Conservation (phyloP, 1,139 yeast genomes). For the Saccharomyces hybrid region DNA sequence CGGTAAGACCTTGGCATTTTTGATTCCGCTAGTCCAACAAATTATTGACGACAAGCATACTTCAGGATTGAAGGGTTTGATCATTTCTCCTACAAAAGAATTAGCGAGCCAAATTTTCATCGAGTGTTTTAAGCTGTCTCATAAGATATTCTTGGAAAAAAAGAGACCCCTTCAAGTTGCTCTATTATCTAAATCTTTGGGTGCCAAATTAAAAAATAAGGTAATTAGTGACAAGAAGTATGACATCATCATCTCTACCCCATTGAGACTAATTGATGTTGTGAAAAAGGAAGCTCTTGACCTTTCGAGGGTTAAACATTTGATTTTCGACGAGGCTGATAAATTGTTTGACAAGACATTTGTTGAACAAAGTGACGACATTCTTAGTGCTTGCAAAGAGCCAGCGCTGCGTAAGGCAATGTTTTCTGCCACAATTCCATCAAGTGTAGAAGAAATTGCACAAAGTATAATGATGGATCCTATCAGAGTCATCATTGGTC, state of each 20-base stretch:
- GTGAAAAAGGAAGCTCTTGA: constrained; percentile 61
- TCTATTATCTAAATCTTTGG: constrained; percentile 66
- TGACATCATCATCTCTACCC: constrained; percentile 82
- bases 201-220: constrained; percentile 58
- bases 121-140: constrained; percentile 54
- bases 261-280: constrained; percentile 76
- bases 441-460: too few species aligned
- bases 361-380: too few species aligned
- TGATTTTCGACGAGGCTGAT: too few species aligned
- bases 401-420: too few species aligned
- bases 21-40: constrained; percentile 71
- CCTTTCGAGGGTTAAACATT: too few species aligned
- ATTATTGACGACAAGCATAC: constrained; percentile 26
- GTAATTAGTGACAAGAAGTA: constrained; percentile 54
- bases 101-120: constrained; percentile 79
- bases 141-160: constrained; percentile 37
- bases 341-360: too few species aligned
- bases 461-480: too few species aligned
- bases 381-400: too few species aligned
- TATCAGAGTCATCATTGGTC: too few species aligned
- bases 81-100: constrained; percentile 90
- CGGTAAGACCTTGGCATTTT: constrained; percentile 84
- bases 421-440: too few species aligned
- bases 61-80: constrained; percentile 60
- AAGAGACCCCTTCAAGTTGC: constrained; percentile 50